Conservation (phyloP, 2,329 filamentous ascomycete species). For the Elsinoe necatrix region DNA sequence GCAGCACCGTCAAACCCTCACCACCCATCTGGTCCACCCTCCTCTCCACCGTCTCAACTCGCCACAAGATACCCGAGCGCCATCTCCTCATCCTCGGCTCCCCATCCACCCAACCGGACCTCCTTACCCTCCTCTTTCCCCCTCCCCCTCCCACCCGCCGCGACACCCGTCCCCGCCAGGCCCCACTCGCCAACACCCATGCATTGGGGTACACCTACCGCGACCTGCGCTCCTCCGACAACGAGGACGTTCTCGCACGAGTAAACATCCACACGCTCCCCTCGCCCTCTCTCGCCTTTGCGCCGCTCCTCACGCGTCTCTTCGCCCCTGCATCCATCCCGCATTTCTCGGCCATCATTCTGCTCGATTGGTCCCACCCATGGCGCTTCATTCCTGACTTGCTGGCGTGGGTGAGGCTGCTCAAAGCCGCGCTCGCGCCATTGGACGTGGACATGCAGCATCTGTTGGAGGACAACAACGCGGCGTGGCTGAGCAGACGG, state of each 20-base stretch:
- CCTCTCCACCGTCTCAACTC: slow-evolving; percentile 82
- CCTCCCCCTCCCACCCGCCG: slow-evolving; percentile 14
- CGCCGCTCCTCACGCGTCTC: slow-evolving; percentile 72
- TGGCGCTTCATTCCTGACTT: slow-evolving; percentile 88
- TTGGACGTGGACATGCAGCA: slow-evolving; percentile 69
- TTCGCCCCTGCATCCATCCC: slow-evolving; percentile 76
- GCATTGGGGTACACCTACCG: slow-evolving; percentile 92
- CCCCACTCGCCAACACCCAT: slow-evolving; percentile 81
- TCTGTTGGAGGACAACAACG: slow-evolving; percentile 79
- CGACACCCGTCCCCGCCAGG: slow-evolving; percentile 22
- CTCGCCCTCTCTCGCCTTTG: slow-evolving; percentile 75
- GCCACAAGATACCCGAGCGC: slow-evolving; percentile 84
- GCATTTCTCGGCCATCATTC: slow-evolving; percentile 65
- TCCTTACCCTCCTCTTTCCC: slow-evolving; percentile 50
- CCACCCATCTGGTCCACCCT: slow-evolving; percentile 74
- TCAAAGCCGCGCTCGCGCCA: slow-evolving; percentile 66
- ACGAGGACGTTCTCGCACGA: slow-evolving; percentile 86
- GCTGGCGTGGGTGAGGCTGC: slow-evolving; percentile 77
- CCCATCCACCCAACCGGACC: slow-evolving; percentile 74
- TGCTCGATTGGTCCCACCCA: slow-evolving; percentile 93
- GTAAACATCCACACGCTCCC: slow-evolving; percentile 83
- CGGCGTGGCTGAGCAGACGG: slow-evolving; percentile 64
- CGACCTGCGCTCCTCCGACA: slow-evolving; percentile 85
- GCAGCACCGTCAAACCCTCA: neutral
- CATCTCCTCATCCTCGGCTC: slow-evolving; percentile 80